Conservation (phyloP, 768 basidiomycete species). For the Russula sp. region DNA sequence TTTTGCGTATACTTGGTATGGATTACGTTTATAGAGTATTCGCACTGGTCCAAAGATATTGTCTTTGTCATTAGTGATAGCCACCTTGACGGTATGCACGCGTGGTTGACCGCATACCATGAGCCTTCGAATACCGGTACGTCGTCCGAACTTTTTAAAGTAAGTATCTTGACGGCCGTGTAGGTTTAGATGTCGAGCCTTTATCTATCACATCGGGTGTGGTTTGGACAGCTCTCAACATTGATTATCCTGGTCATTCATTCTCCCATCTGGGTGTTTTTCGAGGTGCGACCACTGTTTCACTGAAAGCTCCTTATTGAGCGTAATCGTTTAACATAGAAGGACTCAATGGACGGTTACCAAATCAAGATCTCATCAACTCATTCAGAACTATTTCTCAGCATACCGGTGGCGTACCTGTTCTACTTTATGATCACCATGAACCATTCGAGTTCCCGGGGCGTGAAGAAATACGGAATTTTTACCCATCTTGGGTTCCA, state of each 20-base stretch:
- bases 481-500: slow-evolving; percentile 49
- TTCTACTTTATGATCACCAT: slow-evolving; percentile 76
- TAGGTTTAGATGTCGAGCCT: slow-evolving; percentile 65
- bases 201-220: slow-evolving; percentile 74
- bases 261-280: slow-evolving; percentile 96
- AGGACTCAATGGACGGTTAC: slow-evolving; percentile 90
- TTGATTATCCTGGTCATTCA: slow-evolving; percentile 96
- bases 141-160: slow-evolving; percentile 23
- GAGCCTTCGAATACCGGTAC: slow-evolving; percentile 62
- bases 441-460: slow-evolving; percentile 46
- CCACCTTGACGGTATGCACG: slow-evolving; percentile 88
- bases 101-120: slow-evolving; percentile 87
- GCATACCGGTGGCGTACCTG: slow-evolving; percentile 71
- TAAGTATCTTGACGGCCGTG: neutral
- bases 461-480: slow-evolving; percentile 33
- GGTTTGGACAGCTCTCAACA: slow-evolving; percentile 91
- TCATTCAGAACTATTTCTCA: slow-evolving; percentile 70
- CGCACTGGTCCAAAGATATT: slow-evolving; percentile 94
- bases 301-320: neutral
- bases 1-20: neutral
- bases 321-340: slow-evolving; percentile 48
- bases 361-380: slow-evolving; percentile 94
- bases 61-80: slow-evolving; percentile 87
- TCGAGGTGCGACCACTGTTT: slow-evolving; percentile 57
- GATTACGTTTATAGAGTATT: slow-evolving; percentile 54